These are phyloP conservation scores for Mycena rosella DNA, from an alignment of 768 basidiomycete species.

Conservation along the genomic window DNA sequence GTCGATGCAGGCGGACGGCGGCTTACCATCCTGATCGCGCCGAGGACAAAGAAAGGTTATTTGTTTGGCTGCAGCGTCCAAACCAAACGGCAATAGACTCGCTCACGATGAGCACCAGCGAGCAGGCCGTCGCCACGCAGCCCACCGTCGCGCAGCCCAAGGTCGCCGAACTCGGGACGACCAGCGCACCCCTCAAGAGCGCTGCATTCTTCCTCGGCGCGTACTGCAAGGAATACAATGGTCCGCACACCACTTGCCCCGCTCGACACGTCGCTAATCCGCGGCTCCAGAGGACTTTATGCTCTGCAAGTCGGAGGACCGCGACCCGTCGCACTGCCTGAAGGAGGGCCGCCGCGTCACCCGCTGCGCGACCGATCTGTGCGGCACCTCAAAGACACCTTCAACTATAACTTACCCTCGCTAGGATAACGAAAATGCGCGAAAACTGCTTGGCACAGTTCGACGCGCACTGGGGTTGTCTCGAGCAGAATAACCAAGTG, in stretches of 20 bases:
- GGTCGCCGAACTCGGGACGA: slow-evolving; percentile 89
- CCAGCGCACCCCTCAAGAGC: slow-evolving; percentile 94
- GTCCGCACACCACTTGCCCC: slow-evolving; percentile 53
- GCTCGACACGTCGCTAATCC: slow-evolving; percentile 11
- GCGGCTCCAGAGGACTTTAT: slow-evolving; percentile 84
- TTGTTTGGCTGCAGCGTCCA: not conserved
- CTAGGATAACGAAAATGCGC: slow-evolving; percentile 92
- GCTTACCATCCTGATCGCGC: slow-evolving; percentile 16
- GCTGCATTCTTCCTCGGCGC: slow-evolving; percentile 98
- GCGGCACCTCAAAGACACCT: slow-evolving; percentile 49
- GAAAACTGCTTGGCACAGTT: slow-evolving; percentile 92
- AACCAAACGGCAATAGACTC: not conserved
- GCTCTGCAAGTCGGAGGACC: slow-evolving; percentile 95
- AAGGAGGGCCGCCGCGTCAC: slow-evolving; percentile 97
- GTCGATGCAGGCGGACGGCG: not conserved
- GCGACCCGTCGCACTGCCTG: slow-evolving; percentile 92
- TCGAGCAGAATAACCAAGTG: slow-evolving; percentile 96
- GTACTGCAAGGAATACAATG: slow-evolving; percentile 96
- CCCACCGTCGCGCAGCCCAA: slow-evolving; percentile 61
- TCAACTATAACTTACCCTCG: not conserved
- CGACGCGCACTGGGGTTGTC: slow-evolving; percentile 93
- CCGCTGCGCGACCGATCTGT: slow-evolving; percentile 95
- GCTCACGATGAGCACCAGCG: slow-evolving; percentile 29
- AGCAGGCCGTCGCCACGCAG: slow-evolving; percentile 23
- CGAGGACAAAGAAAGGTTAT: not conserved